Evolutionary conservation across 768 basidiomycete genomes (phyloP).

Genomic region (Suillus discolor): DNA sequence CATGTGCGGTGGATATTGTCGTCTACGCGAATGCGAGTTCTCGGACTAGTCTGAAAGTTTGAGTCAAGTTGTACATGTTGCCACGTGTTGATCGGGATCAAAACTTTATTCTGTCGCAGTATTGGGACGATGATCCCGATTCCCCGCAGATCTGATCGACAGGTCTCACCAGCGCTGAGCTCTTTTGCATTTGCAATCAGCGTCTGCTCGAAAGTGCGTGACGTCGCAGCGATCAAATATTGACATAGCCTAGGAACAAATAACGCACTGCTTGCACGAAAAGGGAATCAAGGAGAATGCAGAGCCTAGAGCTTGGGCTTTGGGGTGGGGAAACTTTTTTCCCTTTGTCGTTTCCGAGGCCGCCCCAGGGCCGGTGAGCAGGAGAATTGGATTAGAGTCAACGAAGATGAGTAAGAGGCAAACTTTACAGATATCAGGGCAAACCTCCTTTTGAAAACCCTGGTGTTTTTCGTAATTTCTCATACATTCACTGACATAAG

Average conservation of each 20-base stretch:
- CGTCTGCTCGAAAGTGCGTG: background rate
- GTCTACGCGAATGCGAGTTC: background rate
- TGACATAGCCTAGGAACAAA: background rate
- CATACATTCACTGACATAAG: too few species aligned
- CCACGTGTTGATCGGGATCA: conserved; percentile 3
- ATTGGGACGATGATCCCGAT: background rate
- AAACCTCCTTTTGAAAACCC: too few species aligned
- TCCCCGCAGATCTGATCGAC: background rate
- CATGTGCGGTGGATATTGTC: background rate
- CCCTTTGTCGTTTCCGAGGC: background rate
- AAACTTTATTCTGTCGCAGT: background rate
- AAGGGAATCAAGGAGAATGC: background rate
- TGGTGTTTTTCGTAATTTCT: too few species aligned
- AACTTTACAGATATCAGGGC: background rate
- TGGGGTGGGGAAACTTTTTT: background rate
- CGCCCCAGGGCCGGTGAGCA: background rate
- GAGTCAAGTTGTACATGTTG: background rate
- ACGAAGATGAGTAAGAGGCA: background rate
- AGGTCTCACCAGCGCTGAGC: background rate
- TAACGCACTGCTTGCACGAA: background rate
- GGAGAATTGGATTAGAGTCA: background rate
- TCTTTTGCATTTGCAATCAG: background rate
- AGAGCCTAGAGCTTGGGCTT: background rate
- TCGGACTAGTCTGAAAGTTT: background rate
- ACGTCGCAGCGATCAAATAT: background rate